Evolutionary conservation across 2,329 filamentous ascomycete genomes (phyloP), one percentile per base, ranked within the genome.

Genomic region (Fusarium gaditjirri): DNA sequence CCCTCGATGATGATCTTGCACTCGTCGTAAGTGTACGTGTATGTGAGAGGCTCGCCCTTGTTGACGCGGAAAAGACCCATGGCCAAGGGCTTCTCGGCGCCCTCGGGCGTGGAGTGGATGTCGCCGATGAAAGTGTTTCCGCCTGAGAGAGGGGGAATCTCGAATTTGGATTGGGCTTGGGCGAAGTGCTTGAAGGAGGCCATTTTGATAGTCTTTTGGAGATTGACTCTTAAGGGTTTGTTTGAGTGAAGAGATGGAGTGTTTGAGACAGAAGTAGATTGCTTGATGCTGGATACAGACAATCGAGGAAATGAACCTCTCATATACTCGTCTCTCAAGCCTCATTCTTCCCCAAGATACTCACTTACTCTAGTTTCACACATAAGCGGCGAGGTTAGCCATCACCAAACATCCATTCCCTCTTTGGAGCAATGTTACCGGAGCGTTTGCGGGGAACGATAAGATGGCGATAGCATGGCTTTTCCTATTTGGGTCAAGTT

Each of bases 1-100:
- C 91, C 91, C 75, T 92, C 90, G 14, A 93, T 81, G 71, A 93
- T 90, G 77, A 93, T 91, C 84, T 93, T 93, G 88, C 92, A 91
- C 83, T 93, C 91, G 76, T 93, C 87, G 80, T 92, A 93, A 43
- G 85, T 89, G 81, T 93, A 93, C 36, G 86, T 88, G 83, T 93
- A 93, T 13, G 90, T 88, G 23, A 93, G 85, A 4, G 90, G 88
- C 7, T 89, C 89, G 74, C 91, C 90, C 73, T 91, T 90, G 75
- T 92, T 89, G 16, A 93, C 84, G 17, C 90, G 86, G 83, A 92
- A 93, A 78, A 93, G 87, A 27, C 91, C 91, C 12, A 84, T 84
- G 1, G 87, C 88, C 66, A 92, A 87, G 65, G 91, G 90, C 75
- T 87, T 88, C 16, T 87, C 85, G 19, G 87, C 80, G 78, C 88